Conservation (phyloP, 345 rosid species). For the Lumnitzera racemosa region DNA sequence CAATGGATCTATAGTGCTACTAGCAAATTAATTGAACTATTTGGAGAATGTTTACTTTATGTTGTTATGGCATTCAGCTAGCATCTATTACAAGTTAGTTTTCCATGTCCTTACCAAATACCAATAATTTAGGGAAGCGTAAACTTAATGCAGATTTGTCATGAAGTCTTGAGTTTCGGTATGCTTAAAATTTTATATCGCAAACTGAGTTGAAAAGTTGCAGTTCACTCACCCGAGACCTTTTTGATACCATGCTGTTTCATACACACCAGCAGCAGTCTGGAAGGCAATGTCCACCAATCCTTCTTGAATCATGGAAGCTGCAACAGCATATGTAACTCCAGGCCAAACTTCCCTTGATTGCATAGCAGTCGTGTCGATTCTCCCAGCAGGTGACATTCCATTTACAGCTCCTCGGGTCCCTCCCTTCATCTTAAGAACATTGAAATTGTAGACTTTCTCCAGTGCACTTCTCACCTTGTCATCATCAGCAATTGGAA, state of each 20-base stretch:
- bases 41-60: too few species aligned
- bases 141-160: too few species aligned
- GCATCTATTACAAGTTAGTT: too few species aligned
- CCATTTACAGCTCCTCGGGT: slow-evolving; percentile 91
- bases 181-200: too few species aligned
- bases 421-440: slow-evolving; percentile 74
- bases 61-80: too few species aligned
- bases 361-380: slow-evolving; percentile 73
- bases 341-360: slow-evolving; percentile 96
- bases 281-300: slow-evolving; percentile 60
- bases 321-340: slow-evolving; percentile 87
- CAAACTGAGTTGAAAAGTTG: too few species aligned
- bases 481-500: slow-evolving; percentile 61
- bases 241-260: slow-evolving; percentile 72
- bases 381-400: slow-evolving; percentile 80
- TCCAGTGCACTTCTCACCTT: slow-evolving; percentile 61
- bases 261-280: slow-evolving; percentile 69
- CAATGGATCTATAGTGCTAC: too few species aligned
- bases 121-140: not conserved
- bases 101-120: not conserved
- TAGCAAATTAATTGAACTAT: too few species aligned
- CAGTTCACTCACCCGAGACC: slow-evolving; percentile 64
- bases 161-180: too few species aligned
- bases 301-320: slow-evolving; percentile 91
- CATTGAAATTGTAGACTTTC: slow-evolving; percentile 67